Evolutionary conservation across 805 yeast genomes (phyloP).

Genomic region (Candida coquimbonensis): DNA sequence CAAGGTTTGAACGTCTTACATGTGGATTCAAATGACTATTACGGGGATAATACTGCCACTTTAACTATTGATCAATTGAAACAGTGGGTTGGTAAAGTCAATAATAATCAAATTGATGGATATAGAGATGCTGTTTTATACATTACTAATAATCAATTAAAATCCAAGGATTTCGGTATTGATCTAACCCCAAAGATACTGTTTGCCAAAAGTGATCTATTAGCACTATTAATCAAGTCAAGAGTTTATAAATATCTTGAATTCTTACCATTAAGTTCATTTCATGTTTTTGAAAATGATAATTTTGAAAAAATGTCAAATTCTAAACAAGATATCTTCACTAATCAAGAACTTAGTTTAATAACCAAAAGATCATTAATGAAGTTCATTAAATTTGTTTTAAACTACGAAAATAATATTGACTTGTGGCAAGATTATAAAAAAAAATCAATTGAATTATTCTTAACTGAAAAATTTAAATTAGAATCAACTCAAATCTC

Average conservation of each 20-base stretch:
- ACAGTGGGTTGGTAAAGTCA: constrained; percentile 74
- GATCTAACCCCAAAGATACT: constrained; percentile 83
- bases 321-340: constrained; percentile 88
- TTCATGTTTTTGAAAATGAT: constrained; percentile 93
- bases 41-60: constrained; percentile 86
- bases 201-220: constrained; percentile 85
- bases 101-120: constrained; percentile 28
- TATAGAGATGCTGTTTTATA: constrained; percentile 72
- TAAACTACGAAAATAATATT: constrained; percentile 57
- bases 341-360: constrained; percentile 72
- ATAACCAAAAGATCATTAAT: constrained; percentile 75
- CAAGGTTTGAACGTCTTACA: constrained; percentile 95
- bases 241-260: constrained; percentile 89
- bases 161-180: constrained; percentile 71
- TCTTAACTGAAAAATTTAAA: constrained; percentile 59
- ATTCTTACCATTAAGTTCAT: constrained; percentile 79
- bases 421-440: constrained; percentile 52
- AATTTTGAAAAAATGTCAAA: constrained; percentile 79
- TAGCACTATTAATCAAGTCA: constrained; percentile 70
- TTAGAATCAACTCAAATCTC: constrained; percentile 67
- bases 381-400: constrained; percentile 86
- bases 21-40: constrained; percentile 75
- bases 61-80: constrained; percentile 80
- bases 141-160: constrained; percentile 49
- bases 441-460: constrained; percentile 48